Conservation (phyloP, 116 monocot species). For the Papilionanthe hybrid region DNA sequence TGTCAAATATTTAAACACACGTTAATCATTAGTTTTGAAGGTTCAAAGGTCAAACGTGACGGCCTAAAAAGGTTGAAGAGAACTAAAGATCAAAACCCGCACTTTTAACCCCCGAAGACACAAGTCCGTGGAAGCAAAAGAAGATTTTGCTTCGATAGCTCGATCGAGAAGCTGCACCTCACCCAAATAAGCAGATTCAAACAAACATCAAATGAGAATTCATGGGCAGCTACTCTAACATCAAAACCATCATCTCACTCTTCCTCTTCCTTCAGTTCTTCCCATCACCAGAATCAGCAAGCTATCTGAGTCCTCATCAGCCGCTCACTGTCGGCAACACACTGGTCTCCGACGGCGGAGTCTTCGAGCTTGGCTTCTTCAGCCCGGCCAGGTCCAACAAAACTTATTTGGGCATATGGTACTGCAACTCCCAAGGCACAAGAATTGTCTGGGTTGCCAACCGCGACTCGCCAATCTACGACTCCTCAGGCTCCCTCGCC, state of each 20-base stretch:
- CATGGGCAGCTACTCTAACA: not conserved
- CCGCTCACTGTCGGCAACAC: conserved; percentile 1
- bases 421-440: not conserved
- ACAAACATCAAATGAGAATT: not conserved
- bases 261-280: not conserved
- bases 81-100: no score
- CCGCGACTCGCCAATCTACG: conserved; percentile 17
- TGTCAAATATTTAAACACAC: no score
- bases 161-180: no score
- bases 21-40: no score
- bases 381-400: not conserved
- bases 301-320: conserved; percentile 4
- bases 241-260: no score
- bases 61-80: no score
- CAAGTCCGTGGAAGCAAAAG: no score
- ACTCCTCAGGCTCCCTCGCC: conserved; percentile 3
- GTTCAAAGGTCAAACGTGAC: no score
- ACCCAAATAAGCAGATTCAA: no score
- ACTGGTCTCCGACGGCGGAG: conserved; percentile 11
- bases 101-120: no score
- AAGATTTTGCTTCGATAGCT: no score
- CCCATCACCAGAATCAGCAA: not conserved
- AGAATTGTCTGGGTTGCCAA: conserved; percentile 37
- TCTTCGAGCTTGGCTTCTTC: conserved; percentile 27
- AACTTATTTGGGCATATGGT: conserved; percentile 24